Evolutionary conservation across 2,329 filamentous ascomycete species (phyloP), one percentile per base, ranked within the genome.

Genomic region (Calonectria pteridis): DNA sequence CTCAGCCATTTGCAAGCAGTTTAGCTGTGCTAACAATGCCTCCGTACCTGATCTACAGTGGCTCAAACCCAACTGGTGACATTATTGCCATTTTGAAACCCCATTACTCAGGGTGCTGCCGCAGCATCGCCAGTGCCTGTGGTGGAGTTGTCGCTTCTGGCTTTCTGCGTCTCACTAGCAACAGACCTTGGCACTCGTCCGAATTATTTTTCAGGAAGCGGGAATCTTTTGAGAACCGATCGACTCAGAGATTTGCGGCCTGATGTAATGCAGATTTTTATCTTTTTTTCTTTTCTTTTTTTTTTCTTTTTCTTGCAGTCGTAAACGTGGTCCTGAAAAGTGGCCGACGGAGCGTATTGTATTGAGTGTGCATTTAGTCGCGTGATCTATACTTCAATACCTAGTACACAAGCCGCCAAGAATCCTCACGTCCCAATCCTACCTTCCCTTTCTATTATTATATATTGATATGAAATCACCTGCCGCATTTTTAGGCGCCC

Each of bases 31-130:
- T 28, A 20, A 43, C 40, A 46, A 37, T 43, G 43, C 31, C 31
- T 71, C 50, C 49, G 68, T 65, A 67, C 71, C 55, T 51, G 62
- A 67, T 67, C 72, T 68, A 58, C 65, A 31, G 53, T 70, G 53
- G 69, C 73, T 74, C 73, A 73, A 72, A 74, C 73, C 43, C 58
- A 55, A 49, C 43, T 18, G 66, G 73, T 59, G 33, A 67, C 69
- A 69, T 72, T 67, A 70, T 43, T 62, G 51, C 69, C 20, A 46
- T 67, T 35, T 51, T 72, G 69, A 74, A 74, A 72, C 73, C 33
- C 28, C 51, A 29, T 49, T 9, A n/a, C 50, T 26, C 23, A 63
- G 50, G 31, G 33, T 49, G 33, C 55, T 43, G 55, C 53, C 68
- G 55, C 55, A 53, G 59, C 53, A 53, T 53, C 51, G 18, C 40